A percentile compares a stretch with the other conserved stretches of the same genome.
phyloP scores from a whole-genome alignment of 2,329 filamentous ascomycete species.

The Aspergillus luchuensis region DNA sequence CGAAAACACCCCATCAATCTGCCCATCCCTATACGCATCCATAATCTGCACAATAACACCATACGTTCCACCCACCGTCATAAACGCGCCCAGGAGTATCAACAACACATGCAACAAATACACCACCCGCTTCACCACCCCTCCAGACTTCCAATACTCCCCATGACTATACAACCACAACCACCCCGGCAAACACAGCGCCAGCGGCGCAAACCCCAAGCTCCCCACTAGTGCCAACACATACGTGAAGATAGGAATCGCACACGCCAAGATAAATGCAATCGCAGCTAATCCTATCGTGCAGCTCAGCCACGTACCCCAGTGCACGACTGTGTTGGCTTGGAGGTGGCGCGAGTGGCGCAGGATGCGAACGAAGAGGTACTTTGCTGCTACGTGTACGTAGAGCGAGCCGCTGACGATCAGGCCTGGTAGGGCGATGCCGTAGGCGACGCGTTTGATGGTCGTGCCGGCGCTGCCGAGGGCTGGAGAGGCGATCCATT shows the following conservation, averaged over 20 bases:
- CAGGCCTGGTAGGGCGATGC: constrained; percentile 59
- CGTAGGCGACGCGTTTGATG: constrained; percentile 64
- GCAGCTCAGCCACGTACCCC: constrained; percentile 54
- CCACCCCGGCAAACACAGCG: constrained; percentile 51
- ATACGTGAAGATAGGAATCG: constrained; percentile 59
- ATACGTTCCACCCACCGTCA: constrained; percentile 50
- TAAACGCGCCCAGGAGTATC: constrained; percentile 50
- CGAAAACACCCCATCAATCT: constrained; percentile 17
- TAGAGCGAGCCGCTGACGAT: constrained; percentile 53
- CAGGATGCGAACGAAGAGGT: constrained; percentile 58
- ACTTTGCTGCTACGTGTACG: constrained; percentile 53
- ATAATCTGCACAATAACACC: constrained; percentile 22
- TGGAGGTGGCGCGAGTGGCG: constrained; percentile 55
- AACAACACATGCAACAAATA: constrained; percentile 48
- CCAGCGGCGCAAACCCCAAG: constrained; percentile 55
- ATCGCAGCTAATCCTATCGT: constrained; percentile 47
- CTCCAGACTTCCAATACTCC: constrained; percentile 43
- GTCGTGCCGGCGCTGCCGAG: constrained; percentile 61
- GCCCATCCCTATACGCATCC: constrained; percentile 18
- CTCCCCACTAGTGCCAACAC: constrained; percentile 53
- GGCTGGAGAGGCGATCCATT: constrained; percentile 64
- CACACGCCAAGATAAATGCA: constrained; percentile 55
- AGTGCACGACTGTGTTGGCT: constrained; percentile 54
- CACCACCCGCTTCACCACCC: constrained; percentile 34
- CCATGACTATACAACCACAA: constrained; percentile 56